Evolutionary conservation across 1,284 basidiomycete genomes (phyloP).

Genomic region (Microbotryum saponariae): DNA sequence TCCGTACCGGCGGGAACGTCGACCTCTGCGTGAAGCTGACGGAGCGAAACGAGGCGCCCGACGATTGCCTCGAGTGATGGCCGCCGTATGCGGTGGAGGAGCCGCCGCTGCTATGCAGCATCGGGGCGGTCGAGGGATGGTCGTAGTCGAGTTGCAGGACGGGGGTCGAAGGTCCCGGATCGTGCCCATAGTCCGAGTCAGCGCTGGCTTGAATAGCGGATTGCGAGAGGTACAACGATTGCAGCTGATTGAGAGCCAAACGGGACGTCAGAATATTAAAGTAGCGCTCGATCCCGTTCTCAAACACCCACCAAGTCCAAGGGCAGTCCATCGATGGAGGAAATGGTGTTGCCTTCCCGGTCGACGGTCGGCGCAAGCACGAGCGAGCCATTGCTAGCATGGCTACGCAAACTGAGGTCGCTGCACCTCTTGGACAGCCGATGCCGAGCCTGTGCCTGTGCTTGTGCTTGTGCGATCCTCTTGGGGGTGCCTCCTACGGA

Average conservation of each 20-base stretch:
- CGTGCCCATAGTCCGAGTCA: slow-evolving; percentile 2
- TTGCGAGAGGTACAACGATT: slow-evolving; percentile 26
- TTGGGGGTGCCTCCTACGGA: too few species aligned
- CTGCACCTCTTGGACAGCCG: too few species aligned
- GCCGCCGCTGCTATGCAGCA: neutral
- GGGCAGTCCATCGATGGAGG: slow-evolving; percentile 19
- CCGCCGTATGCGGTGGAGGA: neutral
- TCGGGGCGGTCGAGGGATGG: neutral
- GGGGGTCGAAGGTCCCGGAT: neutral
- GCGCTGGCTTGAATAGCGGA: slow-evolving; percentile 2
- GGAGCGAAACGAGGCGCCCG: slow-evolving; percentile 12
- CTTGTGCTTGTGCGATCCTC: too few species aligned
- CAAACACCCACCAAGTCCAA: slow-evolving; percentile 21
- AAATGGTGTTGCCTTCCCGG: slow-evolving; percentile 12
- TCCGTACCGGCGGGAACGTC: slow-evolving; percentile 82
- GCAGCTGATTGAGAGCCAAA: slow-evolving; percentile 13
- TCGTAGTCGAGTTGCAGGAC: neutral
- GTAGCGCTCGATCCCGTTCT: too few species aligned
- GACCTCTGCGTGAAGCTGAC: slow-evolving; percentile 86
- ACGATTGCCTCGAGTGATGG: slow-evolving; percentile 2
- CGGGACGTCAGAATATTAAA: too few species aligned
- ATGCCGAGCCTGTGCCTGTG: too few species aligned
- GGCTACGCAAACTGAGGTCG: too few species aligned
- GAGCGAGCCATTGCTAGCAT: too few species aligned
- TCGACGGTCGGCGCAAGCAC: slow-evolving; percentile 4